Conservation (phyloP, 306 rosid genomes). For the Cucurbita ficifolia region DNA sequence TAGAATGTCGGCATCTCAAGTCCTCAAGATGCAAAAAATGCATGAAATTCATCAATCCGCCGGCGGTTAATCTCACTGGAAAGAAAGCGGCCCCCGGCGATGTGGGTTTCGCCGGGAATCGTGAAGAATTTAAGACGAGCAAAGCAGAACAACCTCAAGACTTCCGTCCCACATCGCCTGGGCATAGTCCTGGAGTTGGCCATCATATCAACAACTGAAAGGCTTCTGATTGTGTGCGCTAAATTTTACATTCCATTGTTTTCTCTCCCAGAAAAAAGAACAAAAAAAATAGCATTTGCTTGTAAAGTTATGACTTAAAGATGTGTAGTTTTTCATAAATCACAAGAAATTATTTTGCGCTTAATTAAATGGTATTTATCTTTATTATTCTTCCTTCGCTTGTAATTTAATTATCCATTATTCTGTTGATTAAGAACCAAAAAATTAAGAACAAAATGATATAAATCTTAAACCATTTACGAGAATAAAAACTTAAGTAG, state of each 20-base stretch:
- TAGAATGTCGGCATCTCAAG: conserved; percentile 35
- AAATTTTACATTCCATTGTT: background rate
- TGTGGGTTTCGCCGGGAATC: background rate
- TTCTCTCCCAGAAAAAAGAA: background rate
- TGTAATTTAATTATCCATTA: background rate
- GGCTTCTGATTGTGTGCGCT: background rate
- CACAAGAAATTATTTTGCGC: background rate
- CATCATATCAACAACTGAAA: conserved; percentile 25
- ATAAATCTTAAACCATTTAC: background rate
- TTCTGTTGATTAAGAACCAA: background rate
- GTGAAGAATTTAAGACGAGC: background rate
- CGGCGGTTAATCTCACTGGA: background rate
- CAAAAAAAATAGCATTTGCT: background rate
- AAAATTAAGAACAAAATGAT: background rate
- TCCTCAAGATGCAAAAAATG: conserved; percentile 7
- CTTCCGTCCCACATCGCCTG: conserved; percentile 37
- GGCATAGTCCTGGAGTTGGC: conserved; percentile 42
- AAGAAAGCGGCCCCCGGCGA: background rate
- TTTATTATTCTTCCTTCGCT: background rate
- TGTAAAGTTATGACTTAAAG: background rate
- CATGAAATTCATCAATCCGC: background rate
- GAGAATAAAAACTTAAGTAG: background rate
- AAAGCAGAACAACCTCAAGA: conserved; percentile 15
- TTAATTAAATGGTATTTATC: background rate
- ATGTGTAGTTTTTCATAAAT: background rate